These are phyloP conservation scores for Colletotrichum horii DNA, from an alignment of 2,329 filamentous ascomycete genomes.

Conservation along the genomic window DNA sequence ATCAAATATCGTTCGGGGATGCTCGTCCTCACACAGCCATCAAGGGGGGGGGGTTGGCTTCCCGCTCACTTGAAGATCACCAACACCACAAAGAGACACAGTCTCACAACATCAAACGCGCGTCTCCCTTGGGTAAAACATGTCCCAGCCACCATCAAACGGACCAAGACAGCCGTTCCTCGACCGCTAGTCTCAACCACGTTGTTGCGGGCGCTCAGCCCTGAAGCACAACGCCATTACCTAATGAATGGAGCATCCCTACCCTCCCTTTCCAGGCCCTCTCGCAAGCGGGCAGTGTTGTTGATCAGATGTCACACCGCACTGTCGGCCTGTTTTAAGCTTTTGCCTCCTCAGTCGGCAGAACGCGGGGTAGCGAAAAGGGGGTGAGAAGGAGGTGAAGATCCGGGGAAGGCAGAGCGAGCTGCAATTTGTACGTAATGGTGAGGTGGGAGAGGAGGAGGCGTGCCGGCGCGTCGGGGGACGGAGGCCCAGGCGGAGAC, in stretches of 20 bases:
- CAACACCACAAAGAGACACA: background rate
- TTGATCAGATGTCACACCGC: constrained; percentile 12
- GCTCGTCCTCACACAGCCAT: background rate
- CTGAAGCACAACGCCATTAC: constrained; percentile 6
- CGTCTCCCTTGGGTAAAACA: background rate
- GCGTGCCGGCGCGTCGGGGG: background rate
- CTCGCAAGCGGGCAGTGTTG: background rate
- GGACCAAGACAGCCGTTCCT: background rate
- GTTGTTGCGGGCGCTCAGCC: constrained; percentile 22
- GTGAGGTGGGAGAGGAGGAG: background rate
- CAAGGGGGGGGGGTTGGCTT: background rate
- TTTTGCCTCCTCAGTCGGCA: background rate
- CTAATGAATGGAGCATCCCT: background rate
- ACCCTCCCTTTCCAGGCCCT: background rate
- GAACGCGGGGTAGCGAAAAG: background rate
- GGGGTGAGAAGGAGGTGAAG: background rate
- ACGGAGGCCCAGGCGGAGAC: background rate
- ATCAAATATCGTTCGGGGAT: background rate
- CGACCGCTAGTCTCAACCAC: background rate
- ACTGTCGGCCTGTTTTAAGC: background rate
- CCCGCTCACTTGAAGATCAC: background rate
- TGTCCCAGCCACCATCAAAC: background rate
- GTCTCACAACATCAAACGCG: background rate
- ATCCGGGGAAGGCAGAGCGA: background rate
- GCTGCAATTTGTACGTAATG: constrained; percentile 3